Evolutionary conservation across 495 filamentous ascomycete species (phyloP), one percentile per base, ranked within the genome.

Genomic region (Daldinia loculata): DNA sequence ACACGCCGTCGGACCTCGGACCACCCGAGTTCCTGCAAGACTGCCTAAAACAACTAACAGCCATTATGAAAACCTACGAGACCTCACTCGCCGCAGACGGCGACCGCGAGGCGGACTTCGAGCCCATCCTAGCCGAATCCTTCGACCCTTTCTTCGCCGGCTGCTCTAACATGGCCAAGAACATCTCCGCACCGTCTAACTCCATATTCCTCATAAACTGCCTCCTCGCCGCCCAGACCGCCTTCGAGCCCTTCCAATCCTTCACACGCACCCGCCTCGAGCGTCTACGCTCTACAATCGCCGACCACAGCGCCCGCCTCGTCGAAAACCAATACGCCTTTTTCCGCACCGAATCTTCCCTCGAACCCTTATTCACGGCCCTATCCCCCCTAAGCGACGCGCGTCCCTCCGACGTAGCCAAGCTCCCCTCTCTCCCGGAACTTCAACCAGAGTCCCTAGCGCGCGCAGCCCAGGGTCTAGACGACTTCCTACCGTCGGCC

Each of bases 401-500:
- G 34, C 79, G 75, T 29, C 72, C 75, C 59, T 79, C 74, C 7
- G 79, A 82, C 59, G 68, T 81, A 0, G 71, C 69, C 29, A 79
- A 79, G 17, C 76, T 82, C 12, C 61, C 77, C 39, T 48, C 17
- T 11, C 43, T 48, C 3, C 43, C 43, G 8, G 43, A 48, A 11
- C 43, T 94, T 76, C 88, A 92, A 62, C 86, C 89, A 0, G 82
- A 86, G 12, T 78, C 86, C 3, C 84, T 98, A 24, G 80, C 85
- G 12, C 76, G 81, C 38, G 89, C 90, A 6, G 91, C 90, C 74
- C 92, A 96, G 73, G 85, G 87, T 27, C 87, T 99, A 4, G 96
- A 99, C 77, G 89, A 92, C 69, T 98, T 97, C 80, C 84, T 99
- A 22, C 94, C 94, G 0, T 95, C 92, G 8, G 95, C 95, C 8